Base-by-base conservation (phyloP, 768 basidiomycete genomes). In the Obba rivulosa region DNA sequence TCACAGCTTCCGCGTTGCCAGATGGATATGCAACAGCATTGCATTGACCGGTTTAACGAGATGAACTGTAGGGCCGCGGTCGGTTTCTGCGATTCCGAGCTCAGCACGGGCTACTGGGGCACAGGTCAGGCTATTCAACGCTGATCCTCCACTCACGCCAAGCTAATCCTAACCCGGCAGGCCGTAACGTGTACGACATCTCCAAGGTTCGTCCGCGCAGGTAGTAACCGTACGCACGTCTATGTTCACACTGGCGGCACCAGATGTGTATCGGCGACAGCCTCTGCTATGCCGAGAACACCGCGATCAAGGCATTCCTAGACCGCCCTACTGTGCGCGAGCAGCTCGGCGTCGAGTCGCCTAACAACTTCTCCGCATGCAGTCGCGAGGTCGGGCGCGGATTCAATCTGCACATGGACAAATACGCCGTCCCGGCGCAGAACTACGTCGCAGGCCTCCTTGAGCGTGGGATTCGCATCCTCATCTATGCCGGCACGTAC, bases 401-500 rank as follows among this genome's bases (percentile, higher is more conserved):
- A 28, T 91, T 90, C 67, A 62, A 64, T 37, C 64, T 68, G 13
- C 78, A 79, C 49, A 66, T 83, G 57, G 87, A 89, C 64, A 83
- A 79, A 60, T 80, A 72, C 69, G 68, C 63, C 11, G 67, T 70
- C 13, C 73, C 78, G 51, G 73, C 84, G 37, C 74, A 83, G 64
- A 66, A 80, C 68, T 83, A 87, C 59, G 79, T 87, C 50, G 71
- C 80, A 0, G 76, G 73, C 0, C 76, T 92, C 34, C 76, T 92
- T 8, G 87, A 92, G 50, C 77, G 87, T n/a, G 84, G 83, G 1
- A 66, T 93, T 17, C 78, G 81, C 4, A 69, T 88, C 31, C 73
- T 92, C 36, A 81, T 85, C 41, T 88, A 88, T 53, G 82, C 81
- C 1, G 85, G 85, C 17, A 83, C 79, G 38, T 83, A 82, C 53